Evolutionary conservation across 331 rosid genomes (phyloP), one percentile per base, ranked within the genome.

Genomic region (Pyrus hybrid): DNA sequence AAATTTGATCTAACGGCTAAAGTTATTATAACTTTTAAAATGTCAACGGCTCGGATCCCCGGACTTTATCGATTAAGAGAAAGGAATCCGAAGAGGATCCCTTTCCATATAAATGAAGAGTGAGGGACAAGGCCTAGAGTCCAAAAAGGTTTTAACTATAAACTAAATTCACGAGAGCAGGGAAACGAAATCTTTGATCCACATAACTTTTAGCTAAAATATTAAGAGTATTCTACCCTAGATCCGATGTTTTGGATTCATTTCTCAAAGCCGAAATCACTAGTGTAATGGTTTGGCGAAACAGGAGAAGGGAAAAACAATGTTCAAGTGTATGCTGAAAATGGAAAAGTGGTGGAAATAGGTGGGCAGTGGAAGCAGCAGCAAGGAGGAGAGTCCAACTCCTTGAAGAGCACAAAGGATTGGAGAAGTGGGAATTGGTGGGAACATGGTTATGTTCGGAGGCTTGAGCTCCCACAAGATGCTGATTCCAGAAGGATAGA

Each of bases 351-450:
- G 21, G 80, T 94, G 71, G 97, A 94, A 81, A 87, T 91, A 33
- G 86, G 95, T 84, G 98, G 98, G 72, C 92, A 75, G 32, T 88
- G 92, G 93, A 91, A 81, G 85, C 91, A 83, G 53, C 87, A 81
- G 64, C 88, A 82, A 74, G 77, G 81, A 30, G 67, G 63, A 76
- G 88, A 86, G 60, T 37, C 85, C 1, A 41, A 41, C 14, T 41
- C 47, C 61, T 56, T 10, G 23, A 62, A 26, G 37, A 90, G 78
- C 75, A 58, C 80, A 62, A 80, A 73, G 67, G 95, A 94, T 37
- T 94, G 98, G 98, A 90, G 85, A 74, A 80, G 91, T 84, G 91
- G 87, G 70, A 77, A 90, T 21, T 91, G 98, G 98, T 94, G 98
- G 98, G 93, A 94, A 68, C n/a, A n/a, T n/a, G n/a, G n/a, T n/a